phyloP scores from a whole-genome alignment of 176 grass and related monocot genomes.

The Oryza officinalis region DNA sequence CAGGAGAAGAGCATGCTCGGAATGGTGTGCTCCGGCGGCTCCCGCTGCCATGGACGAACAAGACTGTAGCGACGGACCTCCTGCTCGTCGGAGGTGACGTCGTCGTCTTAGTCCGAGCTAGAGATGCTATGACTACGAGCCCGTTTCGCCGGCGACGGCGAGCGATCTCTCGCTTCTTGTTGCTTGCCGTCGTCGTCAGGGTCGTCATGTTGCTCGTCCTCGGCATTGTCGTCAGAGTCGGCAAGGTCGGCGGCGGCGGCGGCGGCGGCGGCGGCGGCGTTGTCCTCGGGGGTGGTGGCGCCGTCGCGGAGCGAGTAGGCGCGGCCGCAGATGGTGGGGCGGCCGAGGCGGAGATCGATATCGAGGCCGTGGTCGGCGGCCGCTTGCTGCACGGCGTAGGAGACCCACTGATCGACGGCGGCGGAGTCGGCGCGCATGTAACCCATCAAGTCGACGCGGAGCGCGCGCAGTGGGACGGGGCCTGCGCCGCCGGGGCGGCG shows the following conservation, averaged over 20 bases:
- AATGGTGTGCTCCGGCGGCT: neutral
- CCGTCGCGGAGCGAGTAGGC: neutral
- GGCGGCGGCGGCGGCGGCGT: too few relatives aligned
- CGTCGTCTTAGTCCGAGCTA: neutral
- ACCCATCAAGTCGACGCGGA: neutral
- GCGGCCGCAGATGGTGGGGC: neutral
- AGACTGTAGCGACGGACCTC: too few relatives aligned
- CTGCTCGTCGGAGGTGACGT: neutral
- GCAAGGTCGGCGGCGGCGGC: neutral
- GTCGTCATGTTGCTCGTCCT: too few relatives aligned
- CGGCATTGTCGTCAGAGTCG: too few relatives aligned
- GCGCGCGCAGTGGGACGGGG: neutral
- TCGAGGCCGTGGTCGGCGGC: neutral
- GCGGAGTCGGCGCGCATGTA: neutral
- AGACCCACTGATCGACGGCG: neutral
- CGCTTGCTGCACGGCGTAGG: neutral
- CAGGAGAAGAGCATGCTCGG: constrained; percentile 7
- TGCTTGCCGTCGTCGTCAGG: too few relatives aligned
- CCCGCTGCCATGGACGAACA: too few relatives aligned
- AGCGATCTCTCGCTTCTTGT: too few relatives aligned
- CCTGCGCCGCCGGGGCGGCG: too few relatives aligned
- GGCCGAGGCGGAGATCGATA: neutral
- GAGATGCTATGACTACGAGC: too few relatives aligned
- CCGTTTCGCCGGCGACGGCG: too few relatives aligned
- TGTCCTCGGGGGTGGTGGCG: neutral